A percentile compares a stretch with the other conserved stretches of the same genome.
phyloP scores from a whole-genome alignment of 495 filamentous ascomycete species.

The Eremomyces bilateralis region DNA sequence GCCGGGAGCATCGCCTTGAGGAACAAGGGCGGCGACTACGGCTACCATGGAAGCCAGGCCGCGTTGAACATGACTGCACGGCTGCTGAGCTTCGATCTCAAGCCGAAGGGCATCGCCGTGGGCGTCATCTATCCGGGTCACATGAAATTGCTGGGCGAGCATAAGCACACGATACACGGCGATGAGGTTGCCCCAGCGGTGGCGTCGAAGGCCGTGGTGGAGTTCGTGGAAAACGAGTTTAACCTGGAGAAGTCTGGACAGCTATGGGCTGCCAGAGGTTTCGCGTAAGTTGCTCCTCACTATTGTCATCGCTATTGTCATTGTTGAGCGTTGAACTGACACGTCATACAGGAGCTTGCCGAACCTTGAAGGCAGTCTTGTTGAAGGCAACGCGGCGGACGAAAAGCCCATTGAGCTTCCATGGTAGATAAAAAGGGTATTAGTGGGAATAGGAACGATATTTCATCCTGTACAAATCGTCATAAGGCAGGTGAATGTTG shows the following conservation, averaged over 20 bases:
- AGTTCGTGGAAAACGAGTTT: slow-evolving; percentile 39
- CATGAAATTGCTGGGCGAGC: slow-evolving; percentile 48
- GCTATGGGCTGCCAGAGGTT: slow-evolving; percentile 50
- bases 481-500: too few species aligned
- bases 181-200: slow-evolving; percentile 49
- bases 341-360: too few species aligned
- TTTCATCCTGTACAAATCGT: too few species aligned
- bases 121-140: slow-evolving; percentile 52
- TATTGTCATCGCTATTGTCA: too few species aligned
- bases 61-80: slow-evolving; percentile 59
- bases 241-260: slow-evolving; percentile 43
- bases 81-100: slow-evolving; percentile 44
- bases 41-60: slow-evolving; percentile 49
- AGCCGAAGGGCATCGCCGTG: slow-evolving; percentile 37
- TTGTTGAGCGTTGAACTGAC: too few species aligned
- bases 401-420: too few species aligned
- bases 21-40: slow-evolving; percentile 52
- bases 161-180: slow-evolving; percentile 45
- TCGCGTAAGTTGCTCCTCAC: too few species aligned
- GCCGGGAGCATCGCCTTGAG: slow-evolving; percentile 45
- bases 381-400: too few species aligned
- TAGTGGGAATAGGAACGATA: too few species aligned
- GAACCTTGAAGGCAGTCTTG: too few species aligned
- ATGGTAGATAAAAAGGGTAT: too few species aligned
- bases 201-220: slow-evolving; percentile 37